A percentile compares a stretch with the other conserved stretches of the same genome.
phyloP scores from a whole-genome alignment of 108 stramenopile species.

The Cyclostephanos tholiformis region DNA sequence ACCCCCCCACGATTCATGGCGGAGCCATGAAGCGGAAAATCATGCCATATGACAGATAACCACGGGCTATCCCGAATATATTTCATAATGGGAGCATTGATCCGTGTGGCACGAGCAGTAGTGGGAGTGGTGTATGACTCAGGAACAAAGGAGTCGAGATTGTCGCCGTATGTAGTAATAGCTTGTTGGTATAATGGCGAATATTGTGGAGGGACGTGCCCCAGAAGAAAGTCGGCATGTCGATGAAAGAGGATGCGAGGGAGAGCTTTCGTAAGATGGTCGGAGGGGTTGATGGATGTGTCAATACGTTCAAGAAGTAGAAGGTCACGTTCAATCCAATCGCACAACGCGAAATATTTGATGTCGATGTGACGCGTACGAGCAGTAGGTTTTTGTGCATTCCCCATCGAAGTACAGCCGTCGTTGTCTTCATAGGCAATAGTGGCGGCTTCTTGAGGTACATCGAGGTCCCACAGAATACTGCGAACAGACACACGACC shows the following conservation, averaged over 20 bases:
- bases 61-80: too few relatives aligned
- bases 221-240: conserved; percentile 6
- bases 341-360: not conserved
- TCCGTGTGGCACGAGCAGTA: not conserved
- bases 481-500: conserved; percentile 24
- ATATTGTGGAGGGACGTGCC: conserved; percentile 7
- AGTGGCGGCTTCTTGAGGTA: conserved; percentile 31
- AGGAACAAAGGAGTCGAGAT: not conserved
- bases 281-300: not conserved
- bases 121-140: not conserved
- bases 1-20: too few relatives aligned
- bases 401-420: conserved; percentile 19
- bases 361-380: conserved; percentile 36
- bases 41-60: too few relatives aligned
- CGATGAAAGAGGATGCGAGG: not conserved
- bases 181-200: not conserved
- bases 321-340: not conserved
- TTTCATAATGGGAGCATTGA: not conserved
- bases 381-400: conserved; percentile 14
- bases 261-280: conserved; percentile 1
- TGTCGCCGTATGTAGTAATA: not conserved
- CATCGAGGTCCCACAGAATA: conserved; percentile 40
- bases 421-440: conserved; percentile 27
- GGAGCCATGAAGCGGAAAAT: too few relatives aligned
- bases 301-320: not conserved